Percentiles rank a stretch among this genome's conserved stretches.
Conservation (phyloP, 768 basidiomycete genomes). For the Amanita pseudoporphyria region DNA sequence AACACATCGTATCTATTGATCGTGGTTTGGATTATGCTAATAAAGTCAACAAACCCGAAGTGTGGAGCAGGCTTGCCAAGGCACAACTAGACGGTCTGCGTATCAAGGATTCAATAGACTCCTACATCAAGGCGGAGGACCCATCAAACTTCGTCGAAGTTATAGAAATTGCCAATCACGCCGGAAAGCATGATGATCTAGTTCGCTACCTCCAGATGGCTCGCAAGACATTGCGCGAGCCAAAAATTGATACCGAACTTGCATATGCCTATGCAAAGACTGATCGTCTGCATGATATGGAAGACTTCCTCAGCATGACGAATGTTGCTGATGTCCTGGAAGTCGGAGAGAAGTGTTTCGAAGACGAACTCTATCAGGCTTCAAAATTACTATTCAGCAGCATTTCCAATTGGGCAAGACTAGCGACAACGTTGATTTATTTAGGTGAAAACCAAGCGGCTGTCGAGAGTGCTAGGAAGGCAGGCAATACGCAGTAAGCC, state of each 20-base stretch:
- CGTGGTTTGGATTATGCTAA: conserved; percentile 92
- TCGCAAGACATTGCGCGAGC: conserved; percentile 91
- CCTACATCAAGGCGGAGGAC: conserved; percentile 96
- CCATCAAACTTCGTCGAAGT: conserved; percentile 91
- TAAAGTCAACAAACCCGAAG: conserved; percentile 93
- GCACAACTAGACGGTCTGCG: conserved; percentile 97
- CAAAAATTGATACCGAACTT: conserved; percentile 95
- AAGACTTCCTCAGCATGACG: conserved; percentile 97
- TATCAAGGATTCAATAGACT: conserved; percentile 97
- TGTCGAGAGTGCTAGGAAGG: conserved; percentile 98
- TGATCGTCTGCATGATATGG: conserved; percentile 98
- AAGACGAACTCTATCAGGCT: conserved; percentile 95
- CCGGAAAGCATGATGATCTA: conserved; percentile 90
- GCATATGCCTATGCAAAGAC: conserved; percentile 97
- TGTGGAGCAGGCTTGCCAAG: conserved; percentile 97
- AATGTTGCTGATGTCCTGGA: conserved; percentile 96
- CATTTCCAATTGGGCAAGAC: conserved; percentile 97
- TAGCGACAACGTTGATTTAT: conserved; percentile 98
- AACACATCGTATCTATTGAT: conserved; percentile 96
- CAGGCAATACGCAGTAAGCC: conserved; percentile 92
- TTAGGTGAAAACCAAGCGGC: conserved; percentile 97
- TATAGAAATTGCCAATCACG: conserved; percentile 90
- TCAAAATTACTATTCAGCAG: conserved; percentile 92
- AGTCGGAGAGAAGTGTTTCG: conserved; percentile 99
- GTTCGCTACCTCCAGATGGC: conserved; percentile 99